phyloP scores from a whole-genome alignment of 1,139 yeast genomes.

The Yamadazyma atmosphaerica region DNA sequence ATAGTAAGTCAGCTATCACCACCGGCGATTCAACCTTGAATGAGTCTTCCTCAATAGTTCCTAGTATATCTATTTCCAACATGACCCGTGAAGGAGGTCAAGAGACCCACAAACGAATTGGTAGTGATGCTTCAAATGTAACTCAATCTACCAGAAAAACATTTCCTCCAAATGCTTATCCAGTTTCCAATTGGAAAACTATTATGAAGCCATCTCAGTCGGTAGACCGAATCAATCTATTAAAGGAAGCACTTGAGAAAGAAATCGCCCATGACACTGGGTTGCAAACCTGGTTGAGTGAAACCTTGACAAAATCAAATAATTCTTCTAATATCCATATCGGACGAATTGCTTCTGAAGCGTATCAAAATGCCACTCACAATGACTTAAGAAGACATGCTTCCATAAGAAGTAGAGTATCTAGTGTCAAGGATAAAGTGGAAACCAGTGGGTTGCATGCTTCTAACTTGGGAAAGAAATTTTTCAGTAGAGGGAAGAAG shows the following conservation, averaged over 20 bases:
- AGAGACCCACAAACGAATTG: conserved; percentile 7
- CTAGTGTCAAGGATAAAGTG: conserved; percentile 45
- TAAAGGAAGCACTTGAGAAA: conserved; percentile 41
- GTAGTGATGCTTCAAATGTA: conserved; percentile 11
- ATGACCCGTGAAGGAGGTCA: neutral
- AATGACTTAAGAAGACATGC: conserved; percentile 44
- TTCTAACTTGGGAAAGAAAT: conserved; percentile 43
- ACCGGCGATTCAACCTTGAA: conserved; percentile 1
- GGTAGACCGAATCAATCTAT: conserved; percentile 38
- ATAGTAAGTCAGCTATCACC: conserved; percentile 4
- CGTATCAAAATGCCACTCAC: conserved; percentile 49
- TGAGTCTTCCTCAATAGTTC: conserved; percentile 10
- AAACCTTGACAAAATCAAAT: conserved; percentile 37
- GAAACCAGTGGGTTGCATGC: conserved; percentile 45
- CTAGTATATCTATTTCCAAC: conserved; percentile 10
- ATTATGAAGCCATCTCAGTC: conserved; percentile 47
- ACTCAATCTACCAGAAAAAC: conserved; percentile 13
- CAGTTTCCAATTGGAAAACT: conserved; percentile 45
- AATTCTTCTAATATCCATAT: conserved; percentile 39
- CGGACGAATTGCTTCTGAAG: conserved; percentile 46
- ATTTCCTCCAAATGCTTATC: conserved; percentile 25
- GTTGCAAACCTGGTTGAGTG: conserved; percentile 46
- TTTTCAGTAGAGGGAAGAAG: conserved; percentile 43
- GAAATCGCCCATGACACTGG: conserved; percentile 48
- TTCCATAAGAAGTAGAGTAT: conserved; percentile 43